phyloP scores from a whole-genome alignment of 768 basidiomycete genomes.

The Tulasnella sp. region DNA sequence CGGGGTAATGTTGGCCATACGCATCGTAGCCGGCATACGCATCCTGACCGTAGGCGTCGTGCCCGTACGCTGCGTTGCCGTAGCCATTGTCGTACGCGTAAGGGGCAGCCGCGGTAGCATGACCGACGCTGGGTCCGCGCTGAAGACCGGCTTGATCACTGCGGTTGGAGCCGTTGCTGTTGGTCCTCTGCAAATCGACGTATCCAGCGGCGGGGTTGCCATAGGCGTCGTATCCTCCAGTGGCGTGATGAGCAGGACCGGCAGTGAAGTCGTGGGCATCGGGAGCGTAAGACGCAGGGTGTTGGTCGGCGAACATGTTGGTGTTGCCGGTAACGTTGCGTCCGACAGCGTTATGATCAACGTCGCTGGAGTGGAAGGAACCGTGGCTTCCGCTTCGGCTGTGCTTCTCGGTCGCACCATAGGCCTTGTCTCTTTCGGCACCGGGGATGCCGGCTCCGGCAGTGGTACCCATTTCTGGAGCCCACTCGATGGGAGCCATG shows the following conservation, averaged over 20 bases:
- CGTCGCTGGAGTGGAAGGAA: conserved; percentile 52
- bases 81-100: conserved; percentile 18
- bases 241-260: conserved; percentile 35
- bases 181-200: conserved; percentile 66
- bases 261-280: conserved; percentile 25
- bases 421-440: conserved; percentile 28
- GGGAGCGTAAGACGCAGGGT: conserved; percentile 8
- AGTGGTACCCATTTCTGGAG: conserved; percentile 51
- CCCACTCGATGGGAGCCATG: conserved; percentile 85
- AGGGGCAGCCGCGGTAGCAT: not conserved
- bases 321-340: conserved; percentile 14
- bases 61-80: conserved; percentile 11
- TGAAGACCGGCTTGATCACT: not conserved
- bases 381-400: conserved; percentile 52
- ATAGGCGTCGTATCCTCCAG: conserved; percentile 51
- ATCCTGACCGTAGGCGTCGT: conserved; percentile 24
- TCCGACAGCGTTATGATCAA: conserved; percentile 23
- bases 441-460: not conserved
- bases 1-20: conserved; percentile 11
- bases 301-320: conserved; percentile 17
- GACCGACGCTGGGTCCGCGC: conserved; percentile 1
- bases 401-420: conserved; percentile 43
- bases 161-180: not conserved
- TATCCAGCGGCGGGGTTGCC: conserved; percentile 52
- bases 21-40: conserved; percentile 25